A percentile compares a stretch with the other conserved stretches of the same genome.
Evolutionary conservation across 2,329 filamentous ascomycete species (phyloP).

Genomic region (Penicillium polonicum): DNA sequence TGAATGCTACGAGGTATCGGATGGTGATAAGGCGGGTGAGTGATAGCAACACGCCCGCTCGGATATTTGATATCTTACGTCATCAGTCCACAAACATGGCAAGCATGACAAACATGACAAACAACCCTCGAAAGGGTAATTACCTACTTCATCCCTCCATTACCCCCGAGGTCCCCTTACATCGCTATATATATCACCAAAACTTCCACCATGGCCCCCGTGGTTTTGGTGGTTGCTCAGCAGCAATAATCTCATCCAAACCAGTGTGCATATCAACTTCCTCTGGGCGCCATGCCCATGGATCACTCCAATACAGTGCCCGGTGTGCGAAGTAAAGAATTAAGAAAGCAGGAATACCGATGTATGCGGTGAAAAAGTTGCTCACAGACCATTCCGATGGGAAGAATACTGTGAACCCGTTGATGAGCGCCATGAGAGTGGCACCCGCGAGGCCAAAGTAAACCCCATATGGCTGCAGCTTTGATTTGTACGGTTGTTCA

Average conservation of each 20-base stretch:
- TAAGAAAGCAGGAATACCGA: slow-evolving; percentile 64
- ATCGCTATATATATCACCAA: slow-evolving; percentile 1
- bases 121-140: no score
- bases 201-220: slow-evolving; percentile 38
- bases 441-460: slow-evolving; percentile 55
- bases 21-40: slow-evolving; percentile 9
- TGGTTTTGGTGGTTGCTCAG: slow-evolving; percentile 36
- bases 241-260: slow-evolving; percentile 54
- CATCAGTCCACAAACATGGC: no score
- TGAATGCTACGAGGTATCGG: not conserved
- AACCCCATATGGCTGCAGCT: slow-evolving; percentile 63
- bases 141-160: no score
- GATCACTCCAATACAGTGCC: slow-evolving; percentile 48
- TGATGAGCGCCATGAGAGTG: slow-evolving; percentile 66
- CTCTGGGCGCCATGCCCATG: slow-evolving; percentile 51
- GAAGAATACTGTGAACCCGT: slow-evolving; percentile 74
- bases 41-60: not conserved
- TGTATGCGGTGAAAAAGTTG: slow-evolving; percentile 65
- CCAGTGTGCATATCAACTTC: slow-evolving; percentile 56
- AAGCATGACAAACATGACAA: no score
- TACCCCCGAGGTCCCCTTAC: no score
- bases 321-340: slow-evolving; percentile 54
- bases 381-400: slow-evolving; percentile 61
- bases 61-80: not conserved
- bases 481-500: slow-evolving; percentile 54